phyloP scores from a whole-genome alignment of 2,329 filamentous ascomycete genomes.

The Alternaria novae-zelandiae region DNA sequence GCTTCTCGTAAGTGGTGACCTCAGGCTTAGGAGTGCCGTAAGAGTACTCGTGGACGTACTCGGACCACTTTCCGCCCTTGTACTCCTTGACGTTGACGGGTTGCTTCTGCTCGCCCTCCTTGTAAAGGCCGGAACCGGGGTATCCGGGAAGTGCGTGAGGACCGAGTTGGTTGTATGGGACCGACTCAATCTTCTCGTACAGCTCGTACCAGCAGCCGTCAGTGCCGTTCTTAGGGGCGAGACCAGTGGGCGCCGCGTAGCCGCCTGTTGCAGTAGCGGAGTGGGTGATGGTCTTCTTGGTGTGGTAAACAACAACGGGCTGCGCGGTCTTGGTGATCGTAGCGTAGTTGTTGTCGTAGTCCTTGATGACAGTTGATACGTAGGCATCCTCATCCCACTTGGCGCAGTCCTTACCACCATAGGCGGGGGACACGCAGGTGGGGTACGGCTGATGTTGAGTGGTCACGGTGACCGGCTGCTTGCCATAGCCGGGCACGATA shows the following conservation, averaged over 20 bases:
- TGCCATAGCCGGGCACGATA: conserved; percentile 33
- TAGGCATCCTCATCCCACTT: conserved; percentile 32
- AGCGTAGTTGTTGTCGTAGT: conserved; percentile 31
- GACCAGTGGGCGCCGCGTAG: conserved; percentile 15
- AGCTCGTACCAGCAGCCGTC: conserved; percentile 37
- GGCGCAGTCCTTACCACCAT: conserved; percentile 22
- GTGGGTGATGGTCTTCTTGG: conserved; percentile 36
- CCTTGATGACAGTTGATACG: conserved; percentile 37
- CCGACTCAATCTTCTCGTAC: conserved; percentile 38
- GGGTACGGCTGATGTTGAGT: conserved; percentile 40
- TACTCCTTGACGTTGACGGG: conserved; percentile 38
- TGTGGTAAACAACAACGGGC: conserved; percentile 35
- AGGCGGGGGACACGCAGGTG: conserved; percentile 32
- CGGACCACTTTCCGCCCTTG: conserved; percentile 38
- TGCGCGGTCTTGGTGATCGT: conserved; percentile 38
- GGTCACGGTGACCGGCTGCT: conserved; percentile 39
- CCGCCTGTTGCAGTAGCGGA: conserved; percentile 20
- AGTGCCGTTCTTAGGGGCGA: conserved; percentile 21
- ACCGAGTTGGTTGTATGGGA: conserved; percentile 38
- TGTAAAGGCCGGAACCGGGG: conserved; percentile 36
- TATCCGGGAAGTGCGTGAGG: conserved; percentile 37
- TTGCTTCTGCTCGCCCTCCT: conserved; percentile 31
- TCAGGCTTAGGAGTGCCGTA: conserved; percentile 37
- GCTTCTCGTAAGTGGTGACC: conserved; percentile 34
- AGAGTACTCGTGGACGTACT: conserved; percentile 26